Percentiles rank a stretch among this genome's conserved stretches.
Conservation (phyloP, 2,329 filamentous ascomycete genomes). For the Aspergillus puulaauensis region DNA sequence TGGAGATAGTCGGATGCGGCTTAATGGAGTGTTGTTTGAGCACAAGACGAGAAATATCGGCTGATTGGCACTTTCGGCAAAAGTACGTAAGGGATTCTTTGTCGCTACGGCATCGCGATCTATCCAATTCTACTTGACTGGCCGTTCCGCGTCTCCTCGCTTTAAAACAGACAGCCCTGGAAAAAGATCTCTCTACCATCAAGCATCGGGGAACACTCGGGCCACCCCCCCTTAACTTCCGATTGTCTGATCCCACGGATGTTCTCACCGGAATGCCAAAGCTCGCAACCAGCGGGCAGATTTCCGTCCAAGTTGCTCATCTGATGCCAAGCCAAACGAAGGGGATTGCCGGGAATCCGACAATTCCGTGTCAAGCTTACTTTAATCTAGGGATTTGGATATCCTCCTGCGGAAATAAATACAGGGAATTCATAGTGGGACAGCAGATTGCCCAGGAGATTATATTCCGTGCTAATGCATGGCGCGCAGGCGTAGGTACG, state of each 20-base stretch:
- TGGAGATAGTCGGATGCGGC: neutral
- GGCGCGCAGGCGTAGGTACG: neutral
- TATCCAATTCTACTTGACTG: neutral
- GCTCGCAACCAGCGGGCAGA: neutral
- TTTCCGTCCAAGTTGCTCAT: conserved; percentile 4
- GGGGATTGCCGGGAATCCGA: conserved; percentile 21
- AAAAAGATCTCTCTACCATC: neutral
- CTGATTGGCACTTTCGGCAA: neutral
- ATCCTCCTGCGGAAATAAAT: neutral
- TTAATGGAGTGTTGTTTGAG: neutral
- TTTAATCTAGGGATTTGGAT: neutral
- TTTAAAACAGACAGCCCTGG: neutral
- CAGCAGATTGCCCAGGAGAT: neutral
- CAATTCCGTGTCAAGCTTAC: neutral
- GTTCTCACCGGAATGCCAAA: conserved; percentile 1
- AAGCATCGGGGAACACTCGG: neutral
- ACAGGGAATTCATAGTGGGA: neutral
- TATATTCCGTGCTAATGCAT: conserved; percentile 7
- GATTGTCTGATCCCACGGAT: neutral
- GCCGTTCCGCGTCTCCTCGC: neutral
- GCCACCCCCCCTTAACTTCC: neutral
- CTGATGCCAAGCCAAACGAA: conserved; percentile 21
- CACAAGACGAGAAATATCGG: neutral
- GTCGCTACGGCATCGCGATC: neutral
- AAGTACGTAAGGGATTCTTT: neutral